These are phyloP conservation scores for Didymella exigua DNA, from an alignment of 2,329 filamentous ascomycete species.

Conservation along the genomic window DNA sequence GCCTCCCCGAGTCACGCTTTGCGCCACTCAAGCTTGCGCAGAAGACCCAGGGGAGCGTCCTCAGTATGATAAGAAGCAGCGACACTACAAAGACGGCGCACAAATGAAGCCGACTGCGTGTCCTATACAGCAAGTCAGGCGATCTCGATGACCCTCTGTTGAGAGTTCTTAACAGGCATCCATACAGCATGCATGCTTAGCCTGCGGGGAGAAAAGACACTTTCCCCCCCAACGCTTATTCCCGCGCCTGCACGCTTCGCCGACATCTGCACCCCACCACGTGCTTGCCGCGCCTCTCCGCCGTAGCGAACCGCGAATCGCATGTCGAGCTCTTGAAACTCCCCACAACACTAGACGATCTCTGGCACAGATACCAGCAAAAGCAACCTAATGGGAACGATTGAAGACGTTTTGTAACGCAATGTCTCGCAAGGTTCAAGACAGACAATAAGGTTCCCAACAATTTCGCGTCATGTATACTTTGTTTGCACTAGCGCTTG, in stretches of 20 bases:
- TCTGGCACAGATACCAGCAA: background rate
- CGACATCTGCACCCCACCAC: conserved; percentile 1
- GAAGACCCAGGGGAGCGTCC: conserved; percentile 35
- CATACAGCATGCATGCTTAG: conserved; percentile 8
- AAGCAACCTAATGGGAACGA: background rate
- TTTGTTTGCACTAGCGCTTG: too few species aligned
- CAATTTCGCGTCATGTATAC: conserved; percentile 7
- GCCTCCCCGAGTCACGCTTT: conserved; percentile 77
- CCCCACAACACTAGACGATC: background rate
- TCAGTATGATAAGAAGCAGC: conserved; percentile 19
- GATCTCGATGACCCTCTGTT: background rate
- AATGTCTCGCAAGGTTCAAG: background rate
- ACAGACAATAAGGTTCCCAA: background rate
- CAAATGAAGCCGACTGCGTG: conserved; percentile 9
- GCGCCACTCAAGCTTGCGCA: conserved; percentile 47
- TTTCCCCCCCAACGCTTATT: background rate
- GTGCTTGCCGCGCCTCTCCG: background rate
- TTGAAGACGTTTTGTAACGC: background rate
- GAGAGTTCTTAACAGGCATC: background rate
- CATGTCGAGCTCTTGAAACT: background rate
- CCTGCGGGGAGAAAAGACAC: background rate
- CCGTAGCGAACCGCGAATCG: background rate
- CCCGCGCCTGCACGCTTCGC: background rate
- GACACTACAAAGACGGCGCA: conserved; percentile 11
- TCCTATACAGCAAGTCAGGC: conserved; percentile 4